Percentiles rank a stretch among this genome's conserved stretches.
Conservation (phyloP, 306 rosid genomes). For the Canavalia gladiata region DNA sequence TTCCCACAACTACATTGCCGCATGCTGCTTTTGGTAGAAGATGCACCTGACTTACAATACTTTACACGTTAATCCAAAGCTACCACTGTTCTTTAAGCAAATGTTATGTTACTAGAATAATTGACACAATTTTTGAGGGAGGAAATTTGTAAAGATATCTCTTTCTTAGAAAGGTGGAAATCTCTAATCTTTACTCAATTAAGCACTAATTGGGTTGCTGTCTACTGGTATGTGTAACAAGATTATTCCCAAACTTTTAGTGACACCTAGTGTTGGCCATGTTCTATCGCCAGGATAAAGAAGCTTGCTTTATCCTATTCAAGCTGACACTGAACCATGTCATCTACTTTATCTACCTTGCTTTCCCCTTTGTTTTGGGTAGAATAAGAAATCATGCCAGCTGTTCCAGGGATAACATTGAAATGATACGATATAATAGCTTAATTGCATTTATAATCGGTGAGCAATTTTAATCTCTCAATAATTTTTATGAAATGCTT, state of each 20-base stretch:
- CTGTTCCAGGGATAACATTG: not conserved
- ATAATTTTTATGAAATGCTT: not conserved
- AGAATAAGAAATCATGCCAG: constrained; percentile 16
- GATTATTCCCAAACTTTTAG: constrained; percentile 16
- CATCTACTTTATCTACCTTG: constrained; percentile 25
- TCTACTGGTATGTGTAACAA: not conserved
- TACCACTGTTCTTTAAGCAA: not conserved
- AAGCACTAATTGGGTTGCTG: not conserved
- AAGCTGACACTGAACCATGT: constrained; percentile 25
- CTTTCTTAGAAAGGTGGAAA: not conserved
- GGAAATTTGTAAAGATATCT: not conserved
- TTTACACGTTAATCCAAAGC: not conserved
- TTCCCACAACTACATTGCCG: constrained; percentile 17
- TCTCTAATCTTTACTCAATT: not conserved
- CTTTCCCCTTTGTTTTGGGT: constrained; percentile 24
- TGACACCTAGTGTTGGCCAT: constrained; percentile 10
- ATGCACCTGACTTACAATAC: not conserved
- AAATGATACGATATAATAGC: not conserved
- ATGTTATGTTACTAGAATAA: not conserved
- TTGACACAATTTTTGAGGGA: not conserved
- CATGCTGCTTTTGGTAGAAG: constrained; percentile 24
- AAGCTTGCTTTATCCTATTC: constrained; percentile 26
- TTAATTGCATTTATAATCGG: not conserved
- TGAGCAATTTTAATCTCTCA: not conserved
- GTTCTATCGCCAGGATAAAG: constrained; percentile 20